A percentile compares a stretch with the other conserved stretches of the same genome.
These are phyloP conservation scores for Phellopilus nigrolimitatus DNA, from an alignment of 1,284 basidiomycete species.

Conservation along the genomic window DNA sequence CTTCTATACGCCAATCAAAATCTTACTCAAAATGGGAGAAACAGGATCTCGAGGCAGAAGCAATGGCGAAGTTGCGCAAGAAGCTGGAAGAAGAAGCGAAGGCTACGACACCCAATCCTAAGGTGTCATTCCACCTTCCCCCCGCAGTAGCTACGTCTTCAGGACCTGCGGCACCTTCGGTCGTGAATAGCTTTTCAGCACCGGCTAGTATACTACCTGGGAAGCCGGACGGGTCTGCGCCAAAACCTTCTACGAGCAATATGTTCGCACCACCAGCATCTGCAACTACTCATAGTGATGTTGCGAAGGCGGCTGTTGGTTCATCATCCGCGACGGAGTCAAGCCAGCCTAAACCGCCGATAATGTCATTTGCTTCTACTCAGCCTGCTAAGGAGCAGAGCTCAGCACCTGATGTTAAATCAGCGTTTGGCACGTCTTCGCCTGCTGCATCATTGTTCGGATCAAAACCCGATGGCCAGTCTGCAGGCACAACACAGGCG, in stretches of 20 bases:
- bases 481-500: not conserved
- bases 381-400: not conserved
- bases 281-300: not conserved
- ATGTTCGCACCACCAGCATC: not conserved
- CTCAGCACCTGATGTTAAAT: not conserved
- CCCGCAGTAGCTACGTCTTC: not conserved
- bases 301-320: not conserved
- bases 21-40: slow-evolving; percentile 77
- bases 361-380: not conserved
- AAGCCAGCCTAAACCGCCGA: slow-evolving; percentile 1
- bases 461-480: not conserved
- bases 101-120: not conserved
- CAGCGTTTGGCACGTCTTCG: not conserved
- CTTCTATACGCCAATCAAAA: slow-evolving; percentile 44
- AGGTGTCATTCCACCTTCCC: slow-evolving; percentile 13
- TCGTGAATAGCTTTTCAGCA: not conserved
- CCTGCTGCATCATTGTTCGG: not conserved
- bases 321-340: not conserved
- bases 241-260: not conserved
- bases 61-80: slow-evolving; percentile 61
- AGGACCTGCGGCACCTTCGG: not conserved
- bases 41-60: slow-evolving; percentile 71
- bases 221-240: not conserved
- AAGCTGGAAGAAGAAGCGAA: slow-evolving; percentile 41
- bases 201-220: not conserved